phyloP scores from a whole-genome alignment of 2,329 filamentous ascomycete species.

The Calycina herbarum region DNA sequence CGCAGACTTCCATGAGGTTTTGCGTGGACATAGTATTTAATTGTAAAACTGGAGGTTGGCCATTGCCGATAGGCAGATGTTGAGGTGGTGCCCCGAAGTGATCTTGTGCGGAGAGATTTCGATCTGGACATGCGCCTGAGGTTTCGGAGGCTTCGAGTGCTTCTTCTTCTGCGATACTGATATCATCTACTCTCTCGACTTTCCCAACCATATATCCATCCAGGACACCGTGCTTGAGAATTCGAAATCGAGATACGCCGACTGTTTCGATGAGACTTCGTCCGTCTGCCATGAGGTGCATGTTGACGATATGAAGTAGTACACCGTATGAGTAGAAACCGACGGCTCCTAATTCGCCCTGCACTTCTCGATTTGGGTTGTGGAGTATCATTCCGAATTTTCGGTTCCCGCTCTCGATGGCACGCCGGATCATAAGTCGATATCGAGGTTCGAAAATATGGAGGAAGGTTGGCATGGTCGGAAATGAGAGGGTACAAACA shows the following conservation, averaged over 20 bases:
- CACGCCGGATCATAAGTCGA: constrained; percentile 81
- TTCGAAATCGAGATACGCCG: constrained; percentile 74
- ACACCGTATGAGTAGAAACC: constrained; percentile 77
- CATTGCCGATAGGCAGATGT: not conserved
- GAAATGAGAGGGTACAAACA: constrained; percentile 79
- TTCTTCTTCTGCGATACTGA: constrained; percentile 80
- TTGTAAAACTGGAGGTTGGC: not conserved
- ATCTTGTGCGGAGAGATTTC: constrained; percentile 23
- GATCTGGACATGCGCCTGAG: constrained; percentile 20
- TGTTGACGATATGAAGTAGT: constrained; percentile 71
- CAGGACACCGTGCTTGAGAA: constrained; percentile 61
- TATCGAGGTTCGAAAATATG: constrained; percentile 94
- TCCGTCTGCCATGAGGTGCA: constrained; percentile 74
- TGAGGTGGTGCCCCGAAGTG: constrained; percentile 27
- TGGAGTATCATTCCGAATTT: constrained; percentile 86
- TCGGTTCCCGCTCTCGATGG: constrained; percentile 61
- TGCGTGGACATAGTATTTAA: constrained; percentile 59
- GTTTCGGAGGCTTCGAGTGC: constrained; percentile 69
- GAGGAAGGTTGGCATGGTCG: constrained; percentile 79
- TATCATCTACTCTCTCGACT: constrained; percentile 76
- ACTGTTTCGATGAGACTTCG: constrained; percentile 78
- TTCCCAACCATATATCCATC: constrained; percentile 81
- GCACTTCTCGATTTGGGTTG: constrained; percentile 53
- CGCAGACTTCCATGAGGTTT: constrained; percentile 64
- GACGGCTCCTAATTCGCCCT: constrained; percentile 52